Base-by-base conservation (phyloP, 2,329 filamentous ascomycete species). In the Allantophomopsis cytisporea region DNA sequence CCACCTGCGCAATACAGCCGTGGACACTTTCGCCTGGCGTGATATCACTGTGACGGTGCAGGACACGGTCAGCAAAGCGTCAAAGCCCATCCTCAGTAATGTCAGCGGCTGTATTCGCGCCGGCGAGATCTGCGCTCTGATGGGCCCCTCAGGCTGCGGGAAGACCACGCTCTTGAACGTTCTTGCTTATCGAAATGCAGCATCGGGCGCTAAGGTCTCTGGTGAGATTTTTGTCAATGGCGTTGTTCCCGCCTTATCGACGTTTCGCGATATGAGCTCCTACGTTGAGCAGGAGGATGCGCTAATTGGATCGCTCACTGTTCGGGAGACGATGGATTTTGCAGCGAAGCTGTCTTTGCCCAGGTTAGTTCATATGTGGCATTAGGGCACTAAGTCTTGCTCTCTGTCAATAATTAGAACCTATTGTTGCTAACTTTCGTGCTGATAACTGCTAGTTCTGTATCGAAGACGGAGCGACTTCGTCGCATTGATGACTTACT, bases 221-320 rank as follows among this genome's bases (percentile, higher is more conserved):
- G 72, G 73, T 13, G 55, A 63, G 3, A 63, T 76, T 12, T 65
- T 71, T 40, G 66, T 84, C 47, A 87, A 91, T 56, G 81, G 81
- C 21, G 55, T 53, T 2, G 51, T 59, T 4, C 60, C 76, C 3
- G 66, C 74, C 1, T 58, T 64, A 7, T 55, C 64, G 7, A 62
- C 63, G 0, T 80, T 89, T 48, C 73, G 75, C 14, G 66, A 72
- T 36, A 66, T 89, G 37, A 80, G 73, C 40, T 76, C 76, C 36
- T 93, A 87, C 53, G 86, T 93, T 16, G 86, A 94, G 62, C 86
- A 94, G 57, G 84, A 93, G 47, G 86, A 94, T 63, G 80, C 83
- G 1, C 66, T 93, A 11, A 81, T 89, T 38, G 86, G 85, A 4
- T 80, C 80, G 0, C 64, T 93, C 46, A 93, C 85, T 0, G 83